These are phyloP conservation scores for Aspergillus tamarii DNA, from an alignment of 2,329 filamentous ascomycete species.

Conservation along the genomic window DNA sequence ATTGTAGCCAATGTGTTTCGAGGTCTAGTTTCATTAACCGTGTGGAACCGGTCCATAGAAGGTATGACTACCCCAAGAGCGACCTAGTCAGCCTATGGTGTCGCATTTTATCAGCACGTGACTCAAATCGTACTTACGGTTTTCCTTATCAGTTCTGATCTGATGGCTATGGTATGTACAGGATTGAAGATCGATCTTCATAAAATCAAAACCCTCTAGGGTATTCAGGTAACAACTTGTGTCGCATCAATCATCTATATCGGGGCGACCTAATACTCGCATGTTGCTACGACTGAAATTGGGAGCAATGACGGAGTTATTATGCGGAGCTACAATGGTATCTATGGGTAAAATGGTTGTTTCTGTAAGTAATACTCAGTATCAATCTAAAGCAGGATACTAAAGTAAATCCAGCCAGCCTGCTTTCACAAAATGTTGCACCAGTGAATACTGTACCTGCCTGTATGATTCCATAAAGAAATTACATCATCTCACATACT, in stretches of 20 bases:
- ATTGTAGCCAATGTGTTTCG: not conserved
- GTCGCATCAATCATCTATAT: not conserved
- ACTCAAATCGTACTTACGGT: not conserved
- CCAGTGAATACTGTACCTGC: no score
- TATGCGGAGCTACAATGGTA: not conserved
- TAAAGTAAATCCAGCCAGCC: not conserved
- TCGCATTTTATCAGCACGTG: constrained; percentile 23
- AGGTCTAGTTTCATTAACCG: not conserved
- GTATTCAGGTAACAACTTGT: not conserved
- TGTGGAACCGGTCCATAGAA: not conserved
- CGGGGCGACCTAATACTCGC: no score
- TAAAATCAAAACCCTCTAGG: not conserved
- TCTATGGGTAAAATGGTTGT: not conserved
- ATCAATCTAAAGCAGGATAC: not conserved
- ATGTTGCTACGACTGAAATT: not conserved
- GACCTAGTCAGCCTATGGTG: not conserved
- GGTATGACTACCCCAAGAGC: not conserved
- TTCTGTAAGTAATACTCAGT: not conserved
- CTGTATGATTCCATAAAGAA: no score
- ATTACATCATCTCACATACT: no score
- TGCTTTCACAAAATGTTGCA: no score
- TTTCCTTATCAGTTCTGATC: not conserved
- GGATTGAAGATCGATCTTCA: not conserved
- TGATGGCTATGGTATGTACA: not conserved
- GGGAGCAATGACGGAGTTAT: not conserved